Evolutionary conservation across 179 eudicot genomes (phyloP).

Genomic region (Sideroxylon spinosum): DNA sequence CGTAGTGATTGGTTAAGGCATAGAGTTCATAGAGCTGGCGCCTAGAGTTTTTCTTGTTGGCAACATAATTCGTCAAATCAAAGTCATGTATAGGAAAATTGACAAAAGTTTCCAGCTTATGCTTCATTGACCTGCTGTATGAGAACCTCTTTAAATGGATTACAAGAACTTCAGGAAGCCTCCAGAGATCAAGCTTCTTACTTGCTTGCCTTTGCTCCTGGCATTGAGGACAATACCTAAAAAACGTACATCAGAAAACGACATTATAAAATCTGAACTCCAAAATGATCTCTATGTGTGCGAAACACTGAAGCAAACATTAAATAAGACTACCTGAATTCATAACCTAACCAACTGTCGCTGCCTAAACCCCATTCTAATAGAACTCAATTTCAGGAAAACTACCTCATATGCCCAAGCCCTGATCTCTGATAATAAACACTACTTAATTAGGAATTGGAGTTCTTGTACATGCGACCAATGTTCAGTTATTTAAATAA

Average conservation of each 20-base stretch:
- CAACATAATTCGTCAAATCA: conserved; percentile 81
- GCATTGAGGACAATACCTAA: conserved; percentile 94
- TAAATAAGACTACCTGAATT: too few relatives aligned
- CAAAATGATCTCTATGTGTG: not conserved
- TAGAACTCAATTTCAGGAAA: too few relatives aligned
- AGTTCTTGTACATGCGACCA: too few relatives aligned
- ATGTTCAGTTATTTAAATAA: too few relatives aligned
- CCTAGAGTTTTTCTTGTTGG: conserved; percentile 66
- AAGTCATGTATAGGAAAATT: conserved; percentile 87
- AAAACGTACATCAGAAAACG: not conserved
- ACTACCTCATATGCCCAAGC: too few relatives aligned
- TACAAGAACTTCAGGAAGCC: conserved; percentile 93
- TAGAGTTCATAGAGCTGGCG: conserved; percentile 85
- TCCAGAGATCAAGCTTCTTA: conserved; percentile 93
- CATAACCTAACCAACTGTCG: too few relatives aligned
- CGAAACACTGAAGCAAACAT: not conserved
- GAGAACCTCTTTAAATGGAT: conserved; percentile 95
- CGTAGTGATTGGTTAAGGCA: conserved; percentile 92
- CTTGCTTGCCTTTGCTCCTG: conserved; percentile 92
- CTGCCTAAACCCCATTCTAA: too few relatives aligned
- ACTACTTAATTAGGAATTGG: too few relatives aligned
- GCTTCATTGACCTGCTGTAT: conserved; percentile 85
- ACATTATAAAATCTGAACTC: not conserved
- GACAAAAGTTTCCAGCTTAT: conserved; percentile 84
- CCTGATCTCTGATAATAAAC: too few relatives aligned